A percentile compares a stretch with the other conserved stretches of the same genome.
Evolutionary conservation across 768 basidiomycete species (phyloP).

Genomic region (Boletus sp.): DNA sequence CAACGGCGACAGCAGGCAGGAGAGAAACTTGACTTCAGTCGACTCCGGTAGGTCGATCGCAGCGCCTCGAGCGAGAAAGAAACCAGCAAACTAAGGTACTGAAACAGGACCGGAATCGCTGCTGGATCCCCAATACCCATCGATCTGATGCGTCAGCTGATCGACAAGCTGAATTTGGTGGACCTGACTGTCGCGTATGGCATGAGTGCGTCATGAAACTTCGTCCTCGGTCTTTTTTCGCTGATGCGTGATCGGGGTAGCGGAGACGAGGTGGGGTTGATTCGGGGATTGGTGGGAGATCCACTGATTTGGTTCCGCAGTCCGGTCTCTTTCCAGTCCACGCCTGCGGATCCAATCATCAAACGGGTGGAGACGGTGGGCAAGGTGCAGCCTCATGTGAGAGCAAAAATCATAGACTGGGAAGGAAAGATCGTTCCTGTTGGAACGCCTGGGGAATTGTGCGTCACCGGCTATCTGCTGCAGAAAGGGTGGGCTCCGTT

Average conservation of each 20-base stretch:
- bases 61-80: not conserved
- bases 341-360: slow-evolving; percentile 60
- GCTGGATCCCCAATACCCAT: slow-evolving; percentile 80
- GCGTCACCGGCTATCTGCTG: slow-evolving; percentile 71
- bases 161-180: slow-evolving; percentile 60
- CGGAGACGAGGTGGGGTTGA: slow-evolving; percentile 60
- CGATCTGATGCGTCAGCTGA: slow-evolving; percentile 73
- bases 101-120: slow-evolving; percentile 72
- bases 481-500: slow-evolving; percentile 63
- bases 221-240: not conserved
- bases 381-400: slow-evolving; percentile 71
- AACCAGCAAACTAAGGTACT: not conserved
- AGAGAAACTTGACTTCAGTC: slow-evolving; percentile 45
- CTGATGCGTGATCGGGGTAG: slow-evolving; percentile 35
- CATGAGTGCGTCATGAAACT: slow-evolving; percentile 62
- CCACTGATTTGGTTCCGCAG: slow-evolving; percentile 34
- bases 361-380: slow-evolving; percentile 86
- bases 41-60: slow-evolving; percentile 46
- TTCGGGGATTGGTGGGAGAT: not conserved
- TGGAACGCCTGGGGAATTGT: slow-evolving; percentile 71
- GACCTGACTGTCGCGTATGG: slow-evolving; percentile 81
- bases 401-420: slow-evolving; percentile 64
- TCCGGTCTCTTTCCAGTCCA: slow-evolving; percentile 83
- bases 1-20: slow-evolving; percentile 49
- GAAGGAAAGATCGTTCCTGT: slow-evolving; percentile 66